Conservation (phyloP, 2,329 filamentous ascomycete genomes). For the Diaporthe velutina region DNA sequence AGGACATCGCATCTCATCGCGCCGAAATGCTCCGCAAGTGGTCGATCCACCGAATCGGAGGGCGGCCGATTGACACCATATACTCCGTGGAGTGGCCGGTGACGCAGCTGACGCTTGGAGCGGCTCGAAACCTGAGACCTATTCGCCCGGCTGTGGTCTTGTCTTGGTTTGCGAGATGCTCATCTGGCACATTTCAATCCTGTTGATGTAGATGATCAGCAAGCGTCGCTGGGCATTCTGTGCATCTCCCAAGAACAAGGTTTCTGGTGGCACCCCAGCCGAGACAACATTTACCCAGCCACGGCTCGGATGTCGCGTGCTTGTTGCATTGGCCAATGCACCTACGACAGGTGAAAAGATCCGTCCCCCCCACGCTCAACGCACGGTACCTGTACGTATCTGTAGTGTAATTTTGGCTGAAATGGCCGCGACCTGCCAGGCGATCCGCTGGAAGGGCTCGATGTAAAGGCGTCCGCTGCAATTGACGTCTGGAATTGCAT, state of each 20-base stretch:
- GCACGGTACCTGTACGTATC: conserved; percentile 13
- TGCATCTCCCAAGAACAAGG: not conserved
- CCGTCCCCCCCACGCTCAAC: conserved; percentile 18
- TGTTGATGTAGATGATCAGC: conserved; percentile 6
- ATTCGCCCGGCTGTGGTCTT: not conserved
- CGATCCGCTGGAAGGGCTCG: not conserved
- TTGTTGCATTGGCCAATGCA: conserved; percentile 14
- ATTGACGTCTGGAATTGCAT: not conserved
- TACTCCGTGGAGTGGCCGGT: conserved; percentile 14
- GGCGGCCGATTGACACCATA: conserved; percentile 25
- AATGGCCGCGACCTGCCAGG: conserved; percentile 11
- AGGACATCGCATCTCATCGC: conserved; percentile 22
- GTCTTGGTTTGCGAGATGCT: not conserved
- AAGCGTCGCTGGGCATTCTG: conserved; percentile 15
- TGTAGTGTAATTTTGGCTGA: conserved; percentile 6
- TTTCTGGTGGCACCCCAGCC: not conserved
- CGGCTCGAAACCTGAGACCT: not conserved
- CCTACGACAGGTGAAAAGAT: not conserved
- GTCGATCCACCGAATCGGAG: conserved; percentile 36
- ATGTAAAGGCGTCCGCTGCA: not conserved
- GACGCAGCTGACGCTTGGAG: conserved; percentile 23
- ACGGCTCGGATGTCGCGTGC: conserved; percentile 27
- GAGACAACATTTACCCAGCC: conserved; percentile 1
- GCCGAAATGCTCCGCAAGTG: conserved; percentile 22
- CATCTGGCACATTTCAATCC: not conserved